These are phyloP conservation scores for Cyclotella kingstonii DNA, from an alignment of 108 stramenopile genomes.

Conservation along the genomic window DNA sequence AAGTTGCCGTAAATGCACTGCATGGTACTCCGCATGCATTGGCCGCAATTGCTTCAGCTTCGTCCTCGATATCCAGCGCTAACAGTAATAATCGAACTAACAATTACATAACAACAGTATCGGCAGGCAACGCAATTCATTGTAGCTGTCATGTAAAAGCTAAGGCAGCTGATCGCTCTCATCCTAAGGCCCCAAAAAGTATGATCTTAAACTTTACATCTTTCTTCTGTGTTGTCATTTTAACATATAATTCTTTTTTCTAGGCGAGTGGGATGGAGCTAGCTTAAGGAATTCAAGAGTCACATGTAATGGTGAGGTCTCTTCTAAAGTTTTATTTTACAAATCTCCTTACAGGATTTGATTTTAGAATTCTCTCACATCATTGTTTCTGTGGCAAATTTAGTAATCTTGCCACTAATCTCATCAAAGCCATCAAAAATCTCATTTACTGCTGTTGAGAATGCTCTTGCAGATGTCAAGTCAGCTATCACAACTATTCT, in stretches of 20 bases:
- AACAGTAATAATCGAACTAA: constrained; percentile 34
- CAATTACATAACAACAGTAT: constrained; percentile 71
- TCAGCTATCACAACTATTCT: constrained; percentile 58
- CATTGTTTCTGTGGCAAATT: too few relatives aligned
- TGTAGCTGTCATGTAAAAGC: constrained; percentile 72
- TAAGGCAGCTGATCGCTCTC: constrained; percentile 67
- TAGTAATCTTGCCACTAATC: constrained; percentile 77
- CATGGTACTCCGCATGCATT: constrained; percentile 37
- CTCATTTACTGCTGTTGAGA: constrained; percentile 67
- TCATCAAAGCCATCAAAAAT: constrained; percentile 71
- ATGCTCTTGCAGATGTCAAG: constrained; percentile 69
- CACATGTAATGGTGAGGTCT: constrained; percentile 83
- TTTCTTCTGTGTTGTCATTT: not conserved
- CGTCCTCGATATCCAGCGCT: constrained; percentile 21
- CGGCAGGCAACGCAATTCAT: constrained; percentile 83
- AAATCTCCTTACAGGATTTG: too few relatives aligned
- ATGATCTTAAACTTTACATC: not conserved
- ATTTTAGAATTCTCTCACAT: too few relatives aligned
- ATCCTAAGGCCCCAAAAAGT: constrained; percentile 80
- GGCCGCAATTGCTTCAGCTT: constrained; percentile 20
- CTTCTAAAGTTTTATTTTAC: too few relatives aligned
- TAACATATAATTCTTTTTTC: constrained; percentile 4
- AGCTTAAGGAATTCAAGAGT: constrained; percentile 76
- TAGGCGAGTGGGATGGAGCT: constrained; percentile 88
- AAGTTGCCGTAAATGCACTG: constrained; percentile 51